These are phyloP conservation scores for Globisporangium cederbergense DNA, from an alignment of 352 stramenopile species.

Conservation along the genomic window DNA sequence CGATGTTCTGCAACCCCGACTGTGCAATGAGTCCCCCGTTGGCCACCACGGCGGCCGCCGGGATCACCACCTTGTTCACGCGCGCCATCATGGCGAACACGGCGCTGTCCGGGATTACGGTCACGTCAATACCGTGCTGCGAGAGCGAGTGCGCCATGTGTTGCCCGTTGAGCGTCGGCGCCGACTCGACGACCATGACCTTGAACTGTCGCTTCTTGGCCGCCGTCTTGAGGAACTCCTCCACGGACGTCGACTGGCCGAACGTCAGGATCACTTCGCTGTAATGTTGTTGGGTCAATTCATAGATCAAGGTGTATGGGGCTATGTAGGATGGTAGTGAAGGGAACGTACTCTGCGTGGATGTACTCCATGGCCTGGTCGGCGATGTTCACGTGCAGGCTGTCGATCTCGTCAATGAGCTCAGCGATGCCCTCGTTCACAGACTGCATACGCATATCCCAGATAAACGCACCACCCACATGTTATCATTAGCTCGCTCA, in stretches of 20 bases:
- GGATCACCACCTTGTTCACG: constrained; percentile 98
- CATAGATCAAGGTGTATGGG: neutral
- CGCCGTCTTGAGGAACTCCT: constrained; percentile 88
- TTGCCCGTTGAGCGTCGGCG: constrained; percentile 91
- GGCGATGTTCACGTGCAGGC: constrained; percentile 94
- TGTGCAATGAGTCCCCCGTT: constrained; percentile 96
- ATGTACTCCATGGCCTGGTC: constrained; percentile 96
- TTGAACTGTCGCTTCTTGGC: constrained; percentile 94
- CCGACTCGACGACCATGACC: constrained; percentile 93
- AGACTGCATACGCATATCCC: constrained; percentile 47
- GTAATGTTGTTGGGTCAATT: neutral
- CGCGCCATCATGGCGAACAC: constrained; percentile 98
- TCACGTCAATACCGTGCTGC: constrained; percentile 91
- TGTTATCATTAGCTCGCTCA: neutral
- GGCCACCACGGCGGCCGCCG: constrained; percentile 94
- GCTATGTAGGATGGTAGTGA: neutral
- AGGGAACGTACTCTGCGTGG: constrained; percentile 87
- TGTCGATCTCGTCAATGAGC: constrained; percentile 94
- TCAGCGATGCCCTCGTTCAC: constrained; percentile 95
- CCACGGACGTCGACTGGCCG: constrained; percentile 89
- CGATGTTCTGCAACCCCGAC: constrained; percentile 94
- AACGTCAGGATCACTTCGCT: constrained; percentile 97
- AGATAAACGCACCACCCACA: neutral
- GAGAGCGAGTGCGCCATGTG: constrained; percentile 86
- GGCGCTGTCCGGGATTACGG: constrained; percentile 95